phyloP scores from a whole-genome alignment of 495 filamentous ascomycete genomes.

The Daldinia childiae region DNA sequence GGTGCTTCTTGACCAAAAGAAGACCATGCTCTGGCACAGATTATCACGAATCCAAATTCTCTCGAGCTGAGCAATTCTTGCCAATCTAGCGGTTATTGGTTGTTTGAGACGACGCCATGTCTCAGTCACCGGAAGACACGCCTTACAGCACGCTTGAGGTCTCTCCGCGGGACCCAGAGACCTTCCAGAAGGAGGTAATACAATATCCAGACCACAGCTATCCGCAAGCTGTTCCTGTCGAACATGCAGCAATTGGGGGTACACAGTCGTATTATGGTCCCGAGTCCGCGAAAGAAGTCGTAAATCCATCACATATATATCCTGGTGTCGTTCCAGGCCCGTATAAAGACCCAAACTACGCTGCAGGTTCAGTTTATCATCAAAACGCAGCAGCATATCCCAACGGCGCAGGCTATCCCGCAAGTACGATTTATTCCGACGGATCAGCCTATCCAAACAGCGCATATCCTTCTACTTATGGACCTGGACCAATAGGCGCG shows the following conservation, averaged over 20 bases:
- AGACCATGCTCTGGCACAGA: constrained; percentile 20
- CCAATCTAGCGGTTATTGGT: constrained; percentile 15
- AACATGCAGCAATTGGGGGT: constrained; percentile 19
- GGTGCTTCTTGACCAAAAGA: constrained; percentile 5
- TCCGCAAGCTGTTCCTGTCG: constrained; percentile 38
- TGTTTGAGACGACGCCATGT: constrained; percentile 31
- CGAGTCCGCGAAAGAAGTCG: constrained; percentile 39
- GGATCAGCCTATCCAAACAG: constrained; percentile 24
- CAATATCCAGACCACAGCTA: constrained; percentile 38
- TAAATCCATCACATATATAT: constrained; percentile 17
- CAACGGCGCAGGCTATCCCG: constrained; percentile 19
- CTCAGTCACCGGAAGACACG: constrained; percentile 9
- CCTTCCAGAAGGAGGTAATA: constrained; percentile 36
- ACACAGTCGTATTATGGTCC: constrained; percentile 32
- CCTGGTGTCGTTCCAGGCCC: constrained; percentile 8
- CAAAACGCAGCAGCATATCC: constrained; percentile 10
- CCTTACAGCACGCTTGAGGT: constrained; percentile 42
- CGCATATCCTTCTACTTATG: constrained; percentile 25
- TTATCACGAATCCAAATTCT: constrained; percentile 9
- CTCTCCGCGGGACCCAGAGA: constrained; percentile 30
- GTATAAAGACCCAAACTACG: constrained; percentile 31
- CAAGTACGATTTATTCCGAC: constrained; percentile 16
- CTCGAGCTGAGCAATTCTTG: constrained; percentile 27
- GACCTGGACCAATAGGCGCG: background rate
- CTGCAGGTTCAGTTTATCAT: constrained; percentile 10